Percentiles rank a stretch among this genome's conserved stretches.
These are phyloP conservation scores for Mycena vitilis DNA, from an alignment of 768 basidiomycete genomes.

Conservation along the genomic window DNA sequence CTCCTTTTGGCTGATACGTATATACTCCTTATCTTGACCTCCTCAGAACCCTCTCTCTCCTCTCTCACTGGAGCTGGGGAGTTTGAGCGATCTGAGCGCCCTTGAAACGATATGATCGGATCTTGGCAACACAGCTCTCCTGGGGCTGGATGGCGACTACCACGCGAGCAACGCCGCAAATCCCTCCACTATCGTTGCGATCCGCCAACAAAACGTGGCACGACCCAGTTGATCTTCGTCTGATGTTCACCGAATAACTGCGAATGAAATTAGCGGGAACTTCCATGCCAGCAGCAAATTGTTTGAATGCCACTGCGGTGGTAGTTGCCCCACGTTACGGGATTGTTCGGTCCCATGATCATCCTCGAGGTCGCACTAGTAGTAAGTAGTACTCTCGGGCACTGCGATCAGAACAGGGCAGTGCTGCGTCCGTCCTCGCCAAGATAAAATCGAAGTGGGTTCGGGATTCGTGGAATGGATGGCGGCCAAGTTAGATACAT, in stretches of 20 bases:
- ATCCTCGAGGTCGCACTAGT: not conserved
- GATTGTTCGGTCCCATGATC: constrained; percentile 1
- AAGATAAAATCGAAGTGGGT: not conserved
- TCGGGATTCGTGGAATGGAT: not conserved
- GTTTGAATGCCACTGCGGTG: not conserved
- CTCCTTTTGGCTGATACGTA: too few species aligned
- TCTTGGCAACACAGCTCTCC: not conserved
- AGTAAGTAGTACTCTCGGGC: too few species aligned
- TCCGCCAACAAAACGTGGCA: not conserved
- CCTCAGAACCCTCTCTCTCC: too few species aligned
- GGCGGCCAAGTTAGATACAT: not conserved
- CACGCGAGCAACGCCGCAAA: not conserved
- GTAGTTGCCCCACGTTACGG: constrained; percentile 3
- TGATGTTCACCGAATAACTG: not conserved
- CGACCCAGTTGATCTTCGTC: not conserved
- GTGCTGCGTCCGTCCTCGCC: constrained; percentile 1
- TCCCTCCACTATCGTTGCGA: not conserved
- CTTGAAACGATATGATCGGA: constrained; percentile 13
- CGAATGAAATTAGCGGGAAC: not conserved
- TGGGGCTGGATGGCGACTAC: not conserved
- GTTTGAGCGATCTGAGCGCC: not conserved
- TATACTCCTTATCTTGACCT: too few species aligned
- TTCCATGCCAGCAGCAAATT: not conserved
- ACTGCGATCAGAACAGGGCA: not conserved
- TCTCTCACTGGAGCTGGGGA: too few species aligned